A percentile compares a stretch with the other conserved stretches of the same genome.
Conservation (phyloP, 306 rosid species). For the Neltuma alba region DNA sequence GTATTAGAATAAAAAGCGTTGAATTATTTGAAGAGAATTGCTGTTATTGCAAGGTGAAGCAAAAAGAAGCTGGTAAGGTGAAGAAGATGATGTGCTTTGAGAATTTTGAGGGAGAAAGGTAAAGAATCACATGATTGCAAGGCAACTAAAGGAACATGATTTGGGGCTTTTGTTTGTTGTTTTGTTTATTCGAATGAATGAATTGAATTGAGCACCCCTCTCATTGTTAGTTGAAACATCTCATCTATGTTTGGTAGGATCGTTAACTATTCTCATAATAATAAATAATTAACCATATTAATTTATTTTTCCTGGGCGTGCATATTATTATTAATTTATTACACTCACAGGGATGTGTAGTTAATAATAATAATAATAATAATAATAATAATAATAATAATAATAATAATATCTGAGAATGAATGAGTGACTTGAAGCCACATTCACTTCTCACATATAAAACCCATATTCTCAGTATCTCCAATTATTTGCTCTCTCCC, state of each 20-base stretch:
- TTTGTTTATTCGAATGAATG: not conserved
- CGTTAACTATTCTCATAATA: not conserved
- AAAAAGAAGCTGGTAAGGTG: not conserved
- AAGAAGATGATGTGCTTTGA: not conserved
- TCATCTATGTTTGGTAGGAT: not conserved
- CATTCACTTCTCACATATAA: not conserved
- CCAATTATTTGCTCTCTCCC: conserved; percentile 1
- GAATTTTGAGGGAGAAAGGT: not conserved
- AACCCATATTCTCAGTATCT: not conserved
- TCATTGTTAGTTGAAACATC: conserved; percentile 11
- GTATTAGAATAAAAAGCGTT: no score
- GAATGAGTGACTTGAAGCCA: not conserved
- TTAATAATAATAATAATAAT: no score
- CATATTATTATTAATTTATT: not conserved
- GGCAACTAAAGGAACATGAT: not conserved
- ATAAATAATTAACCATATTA: not conserved
- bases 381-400: no score
- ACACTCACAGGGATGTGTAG: not conserved
- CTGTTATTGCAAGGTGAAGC: not conserved
- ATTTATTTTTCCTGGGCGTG: not conserved
- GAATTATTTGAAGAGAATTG: not conserved
- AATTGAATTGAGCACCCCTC: not conserved
- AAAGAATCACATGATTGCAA: not conserved
- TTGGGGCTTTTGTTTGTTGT: not conserved
- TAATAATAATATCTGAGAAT: not conserved